Evolutionary conservation across 441 rosid species (phyloP).

Genomic region (Populus hybrid): DNA sequence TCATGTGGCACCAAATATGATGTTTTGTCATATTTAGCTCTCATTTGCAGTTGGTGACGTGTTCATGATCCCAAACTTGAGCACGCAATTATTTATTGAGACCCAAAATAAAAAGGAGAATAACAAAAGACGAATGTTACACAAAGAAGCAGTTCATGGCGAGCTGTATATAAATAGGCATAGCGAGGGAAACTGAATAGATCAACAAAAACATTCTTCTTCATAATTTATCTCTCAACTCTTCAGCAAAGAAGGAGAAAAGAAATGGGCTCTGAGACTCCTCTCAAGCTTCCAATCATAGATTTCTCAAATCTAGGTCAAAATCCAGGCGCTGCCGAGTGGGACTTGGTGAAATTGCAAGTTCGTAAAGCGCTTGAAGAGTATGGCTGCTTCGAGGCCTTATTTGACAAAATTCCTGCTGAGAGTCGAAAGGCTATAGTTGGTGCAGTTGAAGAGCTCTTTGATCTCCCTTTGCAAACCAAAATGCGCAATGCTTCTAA

Average conservation of each 20-base stretch:
- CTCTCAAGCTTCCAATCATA: slow-evolving; percentile 27
- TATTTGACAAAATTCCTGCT: slow-evolving; percentile 15
- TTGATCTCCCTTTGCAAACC: slow-evolving; percentile 32
- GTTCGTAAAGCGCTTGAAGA: slow-evolving; percentile 29
- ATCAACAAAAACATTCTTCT: background rate
- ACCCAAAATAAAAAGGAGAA: too few species aligned
- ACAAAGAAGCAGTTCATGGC: background rate
- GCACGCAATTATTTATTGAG: too few species aligned
- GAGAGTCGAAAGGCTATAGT: slow-evolving; percentile 19
- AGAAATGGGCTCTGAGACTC: slow-evolving; percentile 21
- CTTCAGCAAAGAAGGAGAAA: background rate
- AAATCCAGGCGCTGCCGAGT: slow-evolving; percentile 21
- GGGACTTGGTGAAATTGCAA: slow-evolving; percentile 25
- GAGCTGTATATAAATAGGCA: background rate
- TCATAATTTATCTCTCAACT: background rate
- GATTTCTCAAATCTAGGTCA: slow-evolving; percentile 18
- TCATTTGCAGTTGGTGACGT: background rate
- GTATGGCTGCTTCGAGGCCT: slow-evolving; percentile 40
- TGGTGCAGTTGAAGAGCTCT: slow-evolving; percentile 28
- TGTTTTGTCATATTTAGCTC: too few species aligned
- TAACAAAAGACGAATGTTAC: too few species aligned
- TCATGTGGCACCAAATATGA: too few species aligned
- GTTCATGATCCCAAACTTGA: background rate
- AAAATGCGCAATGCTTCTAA: slow-evolving; percentile 25
- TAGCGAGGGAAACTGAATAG: background rate